Evolutionary conservation across 176 grass and related monocot species (phyloP).

Genomic region (Lolium rigidum): DNA sequence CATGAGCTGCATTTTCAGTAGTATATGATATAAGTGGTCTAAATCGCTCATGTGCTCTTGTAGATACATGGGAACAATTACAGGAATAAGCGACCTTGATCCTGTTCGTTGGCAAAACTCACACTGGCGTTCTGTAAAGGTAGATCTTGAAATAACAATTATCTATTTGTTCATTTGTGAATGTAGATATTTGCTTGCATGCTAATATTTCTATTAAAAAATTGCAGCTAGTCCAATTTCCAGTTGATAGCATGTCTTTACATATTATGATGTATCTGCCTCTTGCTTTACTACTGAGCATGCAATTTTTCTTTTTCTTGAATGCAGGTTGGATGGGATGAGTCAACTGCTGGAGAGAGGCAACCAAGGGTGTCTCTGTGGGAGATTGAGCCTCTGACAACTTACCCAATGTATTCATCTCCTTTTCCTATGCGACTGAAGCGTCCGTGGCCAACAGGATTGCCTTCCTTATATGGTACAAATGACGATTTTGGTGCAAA

Average conservation of each 20-base stretch:
- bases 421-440: constrained; percentile 93
- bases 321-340: constrained; percentile 96
- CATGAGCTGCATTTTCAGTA: not conserved
- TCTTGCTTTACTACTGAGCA: constrained; percentile 27
- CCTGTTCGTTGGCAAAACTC: constrained; percentile 91
- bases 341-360: constrained; percentile 93
- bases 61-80: constrained; percentile 99
- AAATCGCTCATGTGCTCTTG: constrained; percentile 37
- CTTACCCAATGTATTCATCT: constrained; percentile 94
- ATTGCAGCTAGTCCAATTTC: not conserved
- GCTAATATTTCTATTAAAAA: not conserved
- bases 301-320: constrained; percentile 22
- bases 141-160: constrained; percentile 39
- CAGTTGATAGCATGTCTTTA: not conserved
- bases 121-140: constrained; percentile 98
- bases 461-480: constrained; percentile 84
- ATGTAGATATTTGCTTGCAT: not conserved
- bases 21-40: constrained; percentile 3
- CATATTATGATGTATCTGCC: constrained; percentile 6
- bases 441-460: constrained; percentile 87
- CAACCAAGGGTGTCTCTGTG: constrained; percentile 96
- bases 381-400: constrained; percentile 96
- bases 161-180: constrained; percentile 2
- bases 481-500: constrained; percentile 51
- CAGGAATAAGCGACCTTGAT: constrained; percentile 93